Percentiles rank a stretch among this genome's conserved stretches.
Conservation (phyloP, 192 early-diverging fungal species). For the Funneliformis geosporum region DNA sequence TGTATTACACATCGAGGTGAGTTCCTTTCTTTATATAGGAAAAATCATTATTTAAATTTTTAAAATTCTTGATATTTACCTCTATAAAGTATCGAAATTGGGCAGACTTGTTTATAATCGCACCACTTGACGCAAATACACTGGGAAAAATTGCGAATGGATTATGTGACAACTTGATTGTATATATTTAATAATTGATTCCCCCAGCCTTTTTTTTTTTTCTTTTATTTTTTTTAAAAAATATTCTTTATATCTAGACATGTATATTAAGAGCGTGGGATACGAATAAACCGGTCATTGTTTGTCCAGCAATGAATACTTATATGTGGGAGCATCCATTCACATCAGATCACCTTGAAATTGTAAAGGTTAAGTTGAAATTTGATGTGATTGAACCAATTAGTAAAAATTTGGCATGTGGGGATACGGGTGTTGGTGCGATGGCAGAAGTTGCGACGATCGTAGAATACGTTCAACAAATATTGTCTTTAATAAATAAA, state of each 20-base stretch:
- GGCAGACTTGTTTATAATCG: constrained; percentile 88
- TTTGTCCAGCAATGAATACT: constrained; percentile 97
- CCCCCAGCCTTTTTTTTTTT: neutral
- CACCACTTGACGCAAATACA: constrained; percentile 93
- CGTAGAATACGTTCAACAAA: constrained; percentile 38
- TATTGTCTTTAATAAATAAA: constrained; percentile 16
- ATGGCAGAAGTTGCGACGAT: constrained; percentile 84
- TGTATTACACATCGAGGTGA: constrained; percentile 90
- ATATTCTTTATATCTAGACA: constrained; percentile 53
- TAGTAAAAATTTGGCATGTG: constrained; percentile 86
- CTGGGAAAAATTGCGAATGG: constrained; percentile 89
- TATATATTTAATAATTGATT: constrained; percentile 33
- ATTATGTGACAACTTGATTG: constrained; percentile 90
- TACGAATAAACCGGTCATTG: constrained; percentile 64
- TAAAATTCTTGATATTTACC: neutral
- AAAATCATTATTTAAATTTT: no score
- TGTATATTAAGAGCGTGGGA: constrained; percentile 93
- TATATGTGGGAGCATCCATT: constrained; percentile 96
- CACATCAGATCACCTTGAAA: constrained; percentile 68
- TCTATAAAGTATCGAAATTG: constrained; percentile 78
- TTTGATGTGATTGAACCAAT: constrained; percentile 78
- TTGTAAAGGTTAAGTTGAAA: constrained; percentile 53
- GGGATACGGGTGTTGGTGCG: constrained; percentile 84
- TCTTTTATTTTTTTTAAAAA: neutral
- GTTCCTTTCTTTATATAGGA: neutral